Conservation (phyloP, 768 basidiomycete genomes). For the Mycena kentingensis region DNA sequence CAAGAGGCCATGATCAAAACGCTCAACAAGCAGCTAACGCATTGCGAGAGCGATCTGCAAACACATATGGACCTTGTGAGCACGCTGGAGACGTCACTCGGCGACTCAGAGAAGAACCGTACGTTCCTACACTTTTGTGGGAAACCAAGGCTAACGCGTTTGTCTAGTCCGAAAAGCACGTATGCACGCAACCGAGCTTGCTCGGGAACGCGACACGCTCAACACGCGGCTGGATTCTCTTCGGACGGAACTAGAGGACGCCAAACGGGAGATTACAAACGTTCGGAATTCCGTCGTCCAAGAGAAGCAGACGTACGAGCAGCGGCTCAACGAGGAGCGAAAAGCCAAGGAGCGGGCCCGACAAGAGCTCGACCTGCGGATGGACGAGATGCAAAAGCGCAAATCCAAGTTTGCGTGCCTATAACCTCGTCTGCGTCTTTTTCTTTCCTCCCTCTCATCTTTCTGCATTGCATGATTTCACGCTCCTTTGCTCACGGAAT, state of each 20-base stretch:
- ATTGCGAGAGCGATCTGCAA: slow-evolving; percentile 89
- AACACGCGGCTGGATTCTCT: slow-evolving; percentile 65
- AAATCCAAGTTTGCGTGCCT: slow-evolving; percentile 94
- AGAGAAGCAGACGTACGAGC: slow-evolving; percentile 86
- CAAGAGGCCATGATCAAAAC: slow-evolving; percentile 92
- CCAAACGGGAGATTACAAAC: slow-evolving; percentile 76
- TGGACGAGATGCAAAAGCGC: slow-evolving; percentile 82
- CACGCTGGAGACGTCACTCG: slow-evolving; percentile 81
- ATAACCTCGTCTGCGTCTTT: slow-evolving; percentile 39
- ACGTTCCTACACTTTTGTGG: slow-evolving; percentile 32
- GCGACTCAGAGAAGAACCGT: slow-evolving; percentile 93
- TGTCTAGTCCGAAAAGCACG: slow-evolving; percentile 84
- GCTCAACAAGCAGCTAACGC: slow-evolving; percentile 89
- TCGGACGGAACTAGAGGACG: slow-evolving; percentile 71
- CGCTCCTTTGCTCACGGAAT: slow-evolving; percentile 30
- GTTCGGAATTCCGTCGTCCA: slow-evolving; percentile 81
- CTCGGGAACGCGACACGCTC: slow-evolving; percentile 80
- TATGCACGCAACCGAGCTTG: slow-evolving; percentile 89
- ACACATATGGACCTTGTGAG: slow-evolving; percentile 88
- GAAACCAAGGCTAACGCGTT: slow-evolving; percentile 8
- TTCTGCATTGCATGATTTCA: slow-evolving; percentile 22
- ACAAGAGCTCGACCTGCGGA: slow-evolving; percentile 82
- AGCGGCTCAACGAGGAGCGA: slow-evolving; percentile 82
- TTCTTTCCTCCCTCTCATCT: slow-evolving; percentile 16
- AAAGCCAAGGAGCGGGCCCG: slow-evolving; percentile 86